Evolutionary conservation across 2,329 filamentous ascomycete species (phyloP).

Genomic region (Teratosphaeriaceae sp.): DNA sequence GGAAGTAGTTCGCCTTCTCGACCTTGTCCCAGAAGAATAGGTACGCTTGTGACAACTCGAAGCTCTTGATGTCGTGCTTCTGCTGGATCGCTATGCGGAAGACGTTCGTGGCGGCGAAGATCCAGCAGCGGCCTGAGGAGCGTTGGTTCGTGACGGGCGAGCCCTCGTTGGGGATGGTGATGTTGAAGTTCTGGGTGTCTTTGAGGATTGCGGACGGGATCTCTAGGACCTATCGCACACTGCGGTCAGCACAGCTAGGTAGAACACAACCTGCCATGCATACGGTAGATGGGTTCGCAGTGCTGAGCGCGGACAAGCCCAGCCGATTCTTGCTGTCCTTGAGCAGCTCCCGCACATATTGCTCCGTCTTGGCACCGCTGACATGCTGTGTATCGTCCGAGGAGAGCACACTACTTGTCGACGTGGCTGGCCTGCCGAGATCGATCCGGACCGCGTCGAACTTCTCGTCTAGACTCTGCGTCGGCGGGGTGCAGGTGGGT

Average conservation of each 20-base stretch:
- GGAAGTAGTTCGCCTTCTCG: slow-evolving; percentile 84
- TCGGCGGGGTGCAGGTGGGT: neutral
- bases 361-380: slow-evolving; percentile 22
- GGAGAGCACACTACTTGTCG: slow-evolving; percentile 14
- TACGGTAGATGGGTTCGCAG: slow-evolving; percentile 57
- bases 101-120: slow-evolving; percentile 87
- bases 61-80: slow-evolving; percentile 67
- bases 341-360: slow-evolving; percentile 27
- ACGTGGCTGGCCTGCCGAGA: slow-evolving; percentile 7
- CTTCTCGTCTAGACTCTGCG: slow-evolving; percentile 26
- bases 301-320: slow-evolving; percentile 65
- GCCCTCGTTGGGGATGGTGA: slow-evolving; percentile 75
- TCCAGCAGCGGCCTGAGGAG: slow-evolving; percentile 78
- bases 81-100: slow-evolving; percentile 86
- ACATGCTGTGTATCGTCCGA: slow-evolving; percentile 21
- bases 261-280: too few species aligned
- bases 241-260: too few species aligned
- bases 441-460: slow-evolving; percentile 28
- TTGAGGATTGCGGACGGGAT: slow-evolving; percentile 56
- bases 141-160: slow-evolving; percentile 79
- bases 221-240: too few species aligned
- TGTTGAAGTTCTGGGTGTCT: slow-evolving; percentile 76
- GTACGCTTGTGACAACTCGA: slow-evolving; percentile 83
- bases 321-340: slow-evolving; percentile 53
- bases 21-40: slow-evolving; percentile 94